These are phyloP conservation scores for Neoscytalidium dimidiatum DNA, from an alignment of 2,329 filamentous ascomycete genomes.

Conservation along the genomic window DNA sequence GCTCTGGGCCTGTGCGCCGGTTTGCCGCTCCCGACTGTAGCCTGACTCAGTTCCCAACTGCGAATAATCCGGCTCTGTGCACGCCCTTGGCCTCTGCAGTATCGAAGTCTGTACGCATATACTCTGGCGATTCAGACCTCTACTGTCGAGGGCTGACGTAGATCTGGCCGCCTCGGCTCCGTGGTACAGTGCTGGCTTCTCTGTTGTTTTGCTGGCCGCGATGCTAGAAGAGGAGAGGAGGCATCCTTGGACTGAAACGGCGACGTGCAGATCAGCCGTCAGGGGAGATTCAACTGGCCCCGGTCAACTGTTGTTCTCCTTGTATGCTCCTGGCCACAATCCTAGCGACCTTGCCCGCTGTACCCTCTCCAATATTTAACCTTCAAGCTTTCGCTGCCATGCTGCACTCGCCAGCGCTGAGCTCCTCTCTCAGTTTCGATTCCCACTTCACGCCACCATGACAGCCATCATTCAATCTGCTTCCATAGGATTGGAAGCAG, in stretches of 20 bases:
- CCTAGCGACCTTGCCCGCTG: not conserved
- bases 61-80: not conserved
- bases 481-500: not conserved
- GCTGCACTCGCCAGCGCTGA: not conserved
- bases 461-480: not conserved
- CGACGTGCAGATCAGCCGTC: constrained; percentile 1
- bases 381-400: not conserved
- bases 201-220: not conserved
- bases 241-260: not conserved
- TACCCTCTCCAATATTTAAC: not conserved
- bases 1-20: not conserved
- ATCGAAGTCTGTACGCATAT: no score
- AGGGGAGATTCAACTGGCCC: not conserved
- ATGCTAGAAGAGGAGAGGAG: not conserved
- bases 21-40: not conserved
- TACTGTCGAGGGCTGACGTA: not conserved
- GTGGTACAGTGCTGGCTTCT: not conserved
- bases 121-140: no score
- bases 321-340: not conserved
- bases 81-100: no score
- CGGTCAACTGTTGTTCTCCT: not conserved
- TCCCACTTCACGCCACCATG: not conserved
- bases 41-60: not conserved
- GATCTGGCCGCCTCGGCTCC: not conserved
- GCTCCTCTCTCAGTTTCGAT: not conserved